Conservation (phyloP, 306 rosid genomes). For the Dryas alaskensis region DNA sequence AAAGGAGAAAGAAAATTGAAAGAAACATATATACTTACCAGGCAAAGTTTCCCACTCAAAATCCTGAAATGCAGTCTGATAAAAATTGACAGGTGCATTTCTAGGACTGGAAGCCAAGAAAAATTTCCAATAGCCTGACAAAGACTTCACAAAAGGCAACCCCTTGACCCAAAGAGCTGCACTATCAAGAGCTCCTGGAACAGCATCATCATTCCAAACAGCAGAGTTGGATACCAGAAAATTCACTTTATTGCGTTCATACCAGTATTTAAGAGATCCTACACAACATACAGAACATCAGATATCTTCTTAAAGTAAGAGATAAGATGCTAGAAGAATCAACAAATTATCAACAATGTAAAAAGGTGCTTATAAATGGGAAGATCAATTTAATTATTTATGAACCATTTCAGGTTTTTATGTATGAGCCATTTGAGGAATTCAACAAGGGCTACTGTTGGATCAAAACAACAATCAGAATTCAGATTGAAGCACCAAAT, state of each 20-base stretch:
- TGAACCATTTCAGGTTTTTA: background rate
- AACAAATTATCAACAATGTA: background rate
- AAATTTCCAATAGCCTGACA: slow-evolving; percentile 92
- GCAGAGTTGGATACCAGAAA: slow-evolving; percentile 64
- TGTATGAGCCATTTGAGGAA: too few relatives aligned
- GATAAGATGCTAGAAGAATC: background rate
- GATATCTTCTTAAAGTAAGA: background rate
- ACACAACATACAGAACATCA: background rate
- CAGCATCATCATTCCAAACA: slow-evolving; percentile 84
- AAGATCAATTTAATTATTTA: background rate
- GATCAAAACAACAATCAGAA: too few relatives aligned
- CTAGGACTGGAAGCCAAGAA: slow-evolving; percentile 67
- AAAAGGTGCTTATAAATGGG: background rate
- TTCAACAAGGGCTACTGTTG: too few relatives aligned
- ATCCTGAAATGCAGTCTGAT: slow-evolving; percentile 56
- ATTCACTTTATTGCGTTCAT: slow-evolving; percentile 72
- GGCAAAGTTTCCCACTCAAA: slow-evolving; percentile 72
- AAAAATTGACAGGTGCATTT: slow-evolving; percentile 59
- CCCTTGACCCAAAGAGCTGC: slow-evolving; percentile 80
- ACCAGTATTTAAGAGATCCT: slow-evolving; percentile 92
- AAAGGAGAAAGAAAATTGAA: background rate
- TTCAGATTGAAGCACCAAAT: too few relatives aligned
- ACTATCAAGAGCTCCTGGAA: slow-evolving; percentile 67
- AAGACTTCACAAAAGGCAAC: slow-evolving; percentile 75
- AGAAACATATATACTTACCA: slow-evolving; percentile 43